Evolutionary conservation across 2,329 filamentous ascomycete species (phyloP), one percentile per base, ranked within the genome.

Genomic region (Stemphylium vesicarium): DNA sequence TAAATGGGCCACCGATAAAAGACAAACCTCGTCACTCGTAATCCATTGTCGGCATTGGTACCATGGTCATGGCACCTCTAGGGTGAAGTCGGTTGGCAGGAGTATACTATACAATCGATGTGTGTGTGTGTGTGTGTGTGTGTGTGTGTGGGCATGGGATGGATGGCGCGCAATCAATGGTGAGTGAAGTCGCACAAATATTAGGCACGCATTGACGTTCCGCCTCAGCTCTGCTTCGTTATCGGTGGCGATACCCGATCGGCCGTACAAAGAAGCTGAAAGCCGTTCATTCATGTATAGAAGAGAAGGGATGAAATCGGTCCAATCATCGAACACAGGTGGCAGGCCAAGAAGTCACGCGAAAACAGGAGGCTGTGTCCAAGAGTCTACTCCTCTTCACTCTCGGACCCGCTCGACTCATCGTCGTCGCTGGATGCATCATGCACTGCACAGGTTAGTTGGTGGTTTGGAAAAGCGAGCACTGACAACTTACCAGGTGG

Each of bases 391-490:
- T 79, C 77, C 59, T 79, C 77, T 56, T 79, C 77, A 56, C 77
- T 79, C 64, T 85, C 84, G 4, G 83, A 85, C 64, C 81, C 83
- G 58, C 78, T 80, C 10, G 71, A 60, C 77, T 79, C 43, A 64
- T 74, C 61, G 45, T 78, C 77, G 51, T 82, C 82, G 63, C 81
- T 84, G 36, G 80, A 81, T 40, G 82, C 80, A 53, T 73, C 75
- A 54, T 76, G 69, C 47, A 70, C 67, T 71, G 56, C 22, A 57
- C n/a, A 46, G 26, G 65, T 68, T 43, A 68, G 65, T 62, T n/a
- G 31, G 33, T 31, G 43, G 47, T 56, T 44, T 50, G 40, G 13
- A 11, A 37, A 22, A 35, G 48, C 56, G 57, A 44, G 29, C 50
- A 54, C 59, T 48, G 40, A 59, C 60, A 47, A 69, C 72, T 68